A percentile compares a stretch with the other conserved stretches of the same genome.
Conservation (phyloP, 805 yeast genomes). For the Schwanniomyces sp. region DNA sequence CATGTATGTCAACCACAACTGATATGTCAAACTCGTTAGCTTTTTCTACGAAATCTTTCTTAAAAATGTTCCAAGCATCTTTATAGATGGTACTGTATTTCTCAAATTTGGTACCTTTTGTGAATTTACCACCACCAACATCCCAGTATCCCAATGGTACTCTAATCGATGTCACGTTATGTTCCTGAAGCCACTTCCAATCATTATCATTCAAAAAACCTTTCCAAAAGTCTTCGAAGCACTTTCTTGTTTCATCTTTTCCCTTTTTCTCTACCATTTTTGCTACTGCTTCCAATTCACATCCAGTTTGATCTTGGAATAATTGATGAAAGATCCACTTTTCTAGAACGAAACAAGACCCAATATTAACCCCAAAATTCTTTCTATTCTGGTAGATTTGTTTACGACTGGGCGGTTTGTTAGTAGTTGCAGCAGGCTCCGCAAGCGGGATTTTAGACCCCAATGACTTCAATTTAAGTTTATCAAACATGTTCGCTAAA, state of each 20-base stretch:
- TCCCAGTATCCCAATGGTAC: constrained; percentile 94
- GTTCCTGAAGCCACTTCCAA: constrained; percentile 70
- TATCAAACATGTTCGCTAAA: constrained; percentile 23
- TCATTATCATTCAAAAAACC: constrained; percentile 64
- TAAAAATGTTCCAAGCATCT: constrained; percentile 71
- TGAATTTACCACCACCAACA: constrained; percentile 61
- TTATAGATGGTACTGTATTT: constrained; percentile 52
- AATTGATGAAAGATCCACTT: constrained; percentile 70
- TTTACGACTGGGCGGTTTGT: constrained; percentile 33
- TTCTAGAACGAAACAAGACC: constrained; percentile 77
- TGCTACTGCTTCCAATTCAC: constrained; percentile 74
- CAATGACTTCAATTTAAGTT: constrained; percentile 31
- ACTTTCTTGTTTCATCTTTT: constrained; percentile 49
- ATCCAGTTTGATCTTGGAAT: constrained; percentile 57
- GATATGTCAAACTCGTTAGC: constrained; percentile 68
- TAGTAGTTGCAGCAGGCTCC: constrained; percentile 25
- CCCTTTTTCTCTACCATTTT: constrained; percentile 51
- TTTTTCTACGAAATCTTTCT: constrained; percentile 48
- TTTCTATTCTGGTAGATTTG: constrained; percentile 59
- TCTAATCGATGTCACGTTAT: constrained; percentile 77
- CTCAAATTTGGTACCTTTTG: constrained; percentile 63
- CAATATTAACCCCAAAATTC: constrained; percentile 85
- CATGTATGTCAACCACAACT: constrained; percentile 83
- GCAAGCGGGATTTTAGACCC: constrained; percentile 21
- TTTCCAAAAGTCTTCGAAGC: constrained; percentile 66